A percentile compares a stretch with the other conserved stretches of the same genome.
Conservation (phyloP, 495 filamentous ascomycete genomes). For the Massariosphaeria phaeospora region DNA sequence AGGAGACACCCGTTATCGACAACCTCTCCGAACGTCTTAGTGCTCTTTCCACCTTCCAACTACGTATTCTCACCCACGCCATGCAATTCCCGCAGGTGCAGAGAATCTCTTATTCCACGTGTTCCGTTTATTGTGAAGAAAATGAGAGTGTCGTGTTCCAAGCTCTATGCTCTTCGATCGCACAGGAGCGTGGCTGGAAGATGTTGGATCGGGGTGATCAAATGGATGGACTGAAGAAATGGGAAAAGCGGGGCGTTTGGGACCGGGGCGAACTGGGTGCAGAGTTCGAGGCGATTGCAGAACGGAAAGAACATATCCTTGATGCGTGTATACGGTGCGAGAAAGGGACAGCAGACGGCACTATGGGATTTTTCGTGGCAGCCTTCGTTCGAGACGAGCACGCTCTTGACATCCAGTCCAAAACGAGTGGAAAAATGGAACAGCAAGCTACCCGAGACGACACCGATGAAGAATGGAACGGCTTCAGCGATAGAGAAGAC, state of each 20-base stretch:
- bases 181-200: conserved; percentile 66
- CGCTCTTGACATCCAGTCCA: neutral
- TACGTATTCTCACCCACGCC: conserved; percentile 47
- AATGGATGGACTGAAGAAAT: conserved; percentile 62
- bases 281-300: conserved; percentile 12
- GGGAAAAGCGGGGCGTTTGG: conserved; percentile 60
- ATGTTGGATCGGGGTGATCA: conserved; percentile 66
- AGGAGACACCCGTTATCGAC: conserved; percentile 22
- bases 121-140: conserved; percentile 77
- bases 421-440: neutral
- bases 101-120: conserved; percentile 85
- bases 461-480: conserved; percentile 43
- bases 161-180: conserved; percentile 61
- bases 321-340: conserved; percentile 78
- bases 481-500: conserved; percentile 40
- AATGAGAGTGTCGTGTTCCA: conserved; percentile 79
- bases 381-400: conserved; percentile 57
- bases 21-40: conserved; percentile 49
- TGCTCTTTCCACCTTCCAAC: conserved; percentile 46
- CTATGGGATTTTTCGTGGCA: conserved; percentile 69
- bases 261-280: conserved; percentile 15
- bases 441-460: conserved; percentile 1
- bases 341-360: conserved; percentile 72
- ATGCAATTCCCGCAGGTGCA: conserved; percentile 72
- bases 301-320: conserved; percentile 43